phyloP scores from a whole-genome alignment of 352 stramenopile genomes.

The Pythium pyrilobum region DNA sequence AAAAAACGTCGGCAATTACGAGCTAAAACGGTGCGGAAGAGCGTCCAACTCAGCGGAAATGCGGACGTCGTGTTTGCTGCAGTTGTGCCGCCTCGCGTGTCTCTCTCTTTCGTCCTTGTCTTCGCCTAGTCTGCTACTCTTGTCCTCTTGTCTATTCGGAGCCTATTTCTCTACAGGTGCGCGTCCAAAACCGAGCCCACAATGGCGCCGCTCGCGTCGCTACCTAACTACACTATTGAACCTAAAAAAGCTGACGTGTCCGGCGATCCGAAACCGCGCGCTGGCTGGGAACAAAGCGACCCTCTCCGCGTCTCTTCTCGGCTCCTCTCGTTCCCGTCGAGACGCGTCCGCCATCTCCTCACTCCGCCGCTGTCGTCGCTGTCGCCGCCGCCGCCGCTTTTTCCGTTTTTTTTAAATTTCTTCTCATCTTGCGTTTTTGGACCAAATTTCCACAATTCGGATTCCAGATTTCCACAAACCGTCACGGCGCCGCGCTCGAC shows the following conservation, averaged over 20 bases:
- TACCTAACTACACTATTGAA: background rate
- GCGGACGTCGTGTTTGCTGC: too few species aligned
- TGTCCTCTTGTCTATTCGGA: conserved; percentile 5
- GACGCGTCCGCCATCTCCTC: background rate
- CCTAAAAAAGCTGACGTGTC: background rate
- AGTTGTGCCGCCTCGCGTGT: too few species aligned
- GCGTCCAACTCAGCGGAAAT: too few species aligned
- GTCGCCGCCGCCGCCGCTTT: too few species aligned
- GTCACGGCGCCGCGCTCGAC: background rate
- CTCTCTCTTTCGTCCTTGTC: background rate
- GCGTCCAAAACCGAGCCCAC: conserved; percentile 8
- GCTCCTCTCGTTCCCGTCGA: background rate
- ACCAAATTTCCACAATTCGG: too few species aligned
- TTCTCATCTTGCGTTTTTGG: too few species aligned
- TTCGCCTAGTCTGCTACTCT: background rate
- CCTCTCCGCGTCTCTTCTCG: too few species aligned
- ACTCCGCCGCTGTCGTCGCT: background rate
- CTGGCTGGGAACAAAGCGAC: too few species aligned
- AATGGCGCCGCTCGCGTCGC: background rate
- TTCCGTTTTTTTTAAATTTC: too few species aligned
- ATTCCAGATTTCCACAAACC: background rate
- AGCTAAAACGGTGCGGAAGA: too few species aligned
- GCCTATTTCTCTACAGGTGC: conserved; percentile 9
- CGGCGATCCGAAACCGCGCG: background rate
- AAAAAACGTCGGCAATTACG: too few species aligned